Evolutionary conservation across 2,329 filamentous ascomycete species (phyloP).

Genomic region (Hypoxylon sp.): DNA sequence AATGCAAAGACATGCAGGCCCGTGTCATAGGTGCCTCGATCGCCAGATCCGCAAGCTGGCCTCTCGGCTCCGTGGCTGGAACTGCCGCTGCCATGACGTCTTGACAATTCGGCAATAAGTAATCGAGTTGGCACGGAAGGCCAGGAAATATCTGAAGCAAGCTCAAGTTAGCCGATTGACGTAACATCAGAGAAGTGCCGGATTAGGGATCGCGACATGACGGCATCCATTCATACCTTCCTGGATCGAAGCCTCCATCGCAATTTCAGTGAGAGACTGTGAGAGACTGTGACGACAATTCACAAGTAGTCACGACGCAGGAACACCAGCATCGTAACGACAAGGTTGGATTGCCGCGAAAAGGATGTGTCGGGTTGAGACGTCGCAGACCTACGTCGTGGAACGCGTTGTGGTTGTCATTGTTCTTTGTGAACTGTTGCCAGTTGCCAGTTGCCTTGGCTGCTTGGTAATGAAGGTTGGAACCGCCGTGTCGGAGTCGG

Average conservation of each 20-base stretch:
- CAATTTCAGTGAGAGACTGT: neutral
- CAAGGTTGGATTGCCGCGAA: constrained; percentile 1
- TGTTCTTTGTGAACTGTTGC: constrained; percentile 5
- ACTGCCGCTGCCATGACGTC: constrained; percentile 57
- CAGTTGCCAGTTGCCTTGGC: neutral
- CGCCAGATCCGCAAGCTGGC: constrained; percentile 66
- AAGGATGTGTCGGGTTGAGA: neutral
- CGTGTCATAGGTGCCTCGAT: constrained; percentile 72
- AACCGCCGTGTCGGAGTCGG: neutral
- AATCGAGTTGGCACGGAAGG: constrained; percentile 65
- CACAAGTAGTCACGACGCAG: constrained; percentile 6
- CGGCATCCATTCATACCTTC: constrained; percentile 30
- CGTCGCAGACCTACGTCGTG: constrained; percentile 12
- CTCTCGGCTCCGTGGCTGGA: constrained; percentile 54
- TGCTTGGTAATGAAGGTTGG: neutral
- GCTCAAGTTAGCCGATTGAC: constrained; percentile 3
- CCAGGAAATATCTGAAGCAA: constrained; percentile 56
- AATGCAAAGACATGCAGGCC: constrained; percentile 76
- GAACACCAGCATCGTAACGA: constrained; percentile 22
- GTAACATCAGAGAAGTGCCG: constrained; percentile 3
- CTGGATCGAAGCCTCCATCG: constrained; percentile 29
- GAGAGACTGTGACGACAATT: constrained; percentile 17
- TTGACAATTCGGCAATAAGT: constrained; percentile 66
- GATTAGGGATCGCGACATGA: neutral
- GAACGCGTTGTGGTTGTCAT: constrained; percentile 16